Conservation (phyloP, 2,329 filamentous ascomycete species). For the Thermoascus crustaceus region DNA sequence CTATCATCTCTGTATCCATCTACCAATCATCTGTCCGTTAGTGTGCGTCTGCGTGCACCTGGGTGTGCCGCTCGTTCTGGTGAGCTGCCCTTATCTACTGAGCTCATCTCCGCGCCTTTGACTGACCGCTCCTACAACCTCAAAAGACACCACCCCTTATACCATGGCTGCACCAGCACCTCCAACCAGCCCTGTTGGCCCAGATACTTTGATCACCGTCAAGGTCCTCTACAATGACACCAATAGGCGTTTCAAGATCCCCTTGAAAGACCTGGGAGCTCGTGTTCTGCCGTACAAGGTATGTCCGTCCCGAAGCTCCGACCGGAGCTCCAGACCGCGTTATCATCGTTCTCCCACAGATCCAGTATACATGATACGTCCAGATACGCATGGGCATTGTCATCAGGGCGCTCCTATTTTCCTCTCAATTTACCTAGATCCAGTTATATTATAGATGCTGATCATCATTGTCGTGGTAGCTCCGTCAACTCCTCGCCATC, state of each 20-base stretch:
- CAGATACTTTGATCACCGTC: conserved; percentile 71
- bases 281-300: conserved; percentile 75
- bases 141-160: neutral
- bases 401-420: neutral
- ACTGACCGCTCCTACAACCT: neutral
- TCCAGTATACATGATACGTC: neutral
- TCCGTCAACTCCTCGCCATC: conserved; percentile 61
- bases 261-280: conserved; percentile 72
- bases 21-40: conserved; percentile 1
- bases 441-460: too few relatives aligned
- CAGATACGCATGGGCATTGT: neutral
- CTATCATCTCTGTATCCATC: neutral
- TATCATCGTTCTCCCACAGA: neutral
- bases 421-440: too few relatives aligned
- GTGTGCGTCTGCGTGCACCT: neutral
- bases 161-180: conserved; percentile 37
- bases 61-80: neutral
- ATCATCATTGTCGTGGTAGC: conserved; percentile 40
- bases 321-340: conserved; percentile 16
- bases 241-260: conserved; percentile 79
- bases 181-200: conserved; percentile 41
- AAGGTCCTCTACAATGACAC: conserved; percentile 72
- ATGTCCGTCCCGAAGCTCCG: conserved; percentile 39
- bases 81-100: neutral
- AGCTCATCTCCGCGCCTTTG: neutral